These are phyloP conservation scores for Penicillium sp. DNA, from an alignment of 2,329 filamentous ascomycete species.

Conservation along the genomic window DNA sequence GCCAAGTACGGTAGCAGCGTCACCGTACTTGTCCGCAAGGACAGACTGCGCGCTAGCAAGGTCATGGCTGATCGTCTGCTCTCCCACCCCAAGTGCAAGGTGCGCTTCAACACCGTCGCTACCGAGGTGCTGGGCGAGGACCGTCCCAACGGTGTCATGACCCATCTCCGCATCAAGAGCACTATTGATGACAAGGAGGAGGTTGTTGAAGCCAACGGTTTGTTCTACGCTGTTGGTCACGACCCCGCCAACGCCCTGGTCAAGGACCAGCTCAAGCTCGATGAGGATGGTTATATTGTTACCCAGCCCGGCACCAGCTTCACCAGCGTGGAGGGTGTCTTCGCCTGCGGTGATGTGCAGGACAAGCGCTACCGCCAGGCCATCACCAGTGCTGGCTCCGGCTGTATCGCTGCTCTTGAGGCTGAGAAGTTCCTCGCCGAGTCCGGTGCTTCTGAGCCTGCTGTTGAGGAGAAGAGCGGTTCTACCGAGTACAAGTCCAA, in stretches of 20 bases:
- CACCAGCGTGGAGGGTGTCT: slow-evolving; percentile 86
- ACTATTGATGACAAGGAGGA: slow-evolving; percentile 68
- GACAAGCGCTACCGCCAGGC: slow-evolving; percentile 98
- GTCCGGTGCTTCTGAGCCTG: slow-evolving; percentile 51
- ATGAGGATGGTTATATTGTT: slow-evolving; percentile 83
- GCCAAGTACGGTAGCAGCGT: slow-evolving; percentile 97
- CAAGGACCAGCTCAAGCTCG: slow-evolving; percentile 82
- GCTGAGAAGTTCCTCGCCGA: slow-evolving; percentile 91
- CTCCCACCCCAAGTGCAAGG: slow-evolving; percentile 80
- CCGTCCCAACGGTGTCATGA: slow-evolving; percentile 72
- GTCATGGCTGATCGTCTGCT: slow-evolving; percentile 86
- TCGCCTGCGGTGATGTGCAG: slow-evolving; percentile 95
- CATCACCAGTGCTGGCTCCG: slow-evolving; percentile 92
- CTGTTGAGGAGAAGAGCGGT: slow-evolving; percentile 34
- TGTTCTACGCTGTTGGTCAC: slow-evolving; percentile 97
- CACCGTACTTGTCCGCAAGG: slow-evolving; percentile 83
- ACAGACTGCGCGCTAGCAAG: slow-evolving; percentile 79
- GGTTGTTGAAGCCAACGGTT: slow-evolving; percentile 80
- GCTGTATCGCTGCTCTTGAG: slow-evolving; percentile 91
- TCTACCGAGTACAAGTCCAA: slow-evolving; percentile 45
- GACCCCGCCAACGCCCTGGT: slow-evolving; percentile 88
- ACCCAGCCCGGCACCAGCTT: slow-evolving; percentile 83
- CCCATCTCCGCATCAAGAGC: slow-evolving; percentile 77
- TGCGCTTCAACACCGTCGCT: slow-evolving; percentile 77
- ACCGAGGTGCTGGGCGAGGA: slow-evolving; percentile 80